These are phyloP conservation scores for Diplosphaera chodatii DNA, from an alignment of 139 green algal genomes.

Conservation along the genomic window DNA sequence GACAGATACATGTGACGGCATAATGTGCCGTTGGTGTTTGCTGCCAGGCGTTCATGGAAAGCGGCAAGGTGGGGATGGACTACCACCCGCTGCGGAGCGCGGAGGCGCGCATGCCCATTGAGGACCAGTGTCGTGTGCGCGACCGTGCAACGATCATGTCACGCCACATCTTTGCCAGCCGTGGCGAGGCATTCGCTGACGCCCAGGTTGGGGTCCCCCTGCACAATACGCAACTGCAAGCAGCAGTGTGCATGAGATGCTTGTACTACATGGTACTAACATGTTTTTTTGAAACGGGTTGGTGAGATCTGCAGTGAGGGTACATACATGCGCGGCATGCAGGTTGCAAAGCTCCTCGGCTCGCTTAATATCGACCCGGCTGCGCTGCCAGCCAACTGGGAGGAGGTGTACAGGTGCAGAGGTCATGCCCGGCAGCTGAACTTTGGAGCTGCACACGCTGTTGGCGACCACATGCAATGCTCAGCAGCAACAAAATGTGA, in stretches of 20 bases:
- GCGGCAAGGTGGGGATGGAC: constrained; percentile 33
- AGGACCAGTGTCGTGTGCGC: constrained; percentile 54
- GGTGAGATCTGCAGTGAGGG: too few relatives aligned
- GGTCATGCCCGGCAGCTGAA: too few relatives aligned
- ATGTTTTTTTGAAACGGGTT: too few relatives aligned
- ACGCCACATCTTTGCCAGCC: constrained; percentile 68
- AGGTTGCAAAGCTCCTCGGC: constrained; percentile 62
- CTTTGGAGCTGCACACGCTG: too few relatives aligned
- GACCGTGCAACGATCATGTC: constrained; percentile 78
- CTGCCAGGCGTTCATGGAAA: constrained; percentile 49
- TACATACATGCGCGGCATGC: too few relatives aligned
- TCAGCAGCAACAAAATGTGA: too few relatives aligned
- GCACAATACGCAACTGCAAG: too few relatives aligned
- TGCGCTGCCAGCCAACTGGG: constrained; percentile 45
- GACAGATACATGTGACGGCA: too few relatives aligned
- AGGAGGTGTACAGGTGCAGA: constrained; percentile 26
- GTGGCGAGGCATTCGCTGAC: constrained; percentile 56
- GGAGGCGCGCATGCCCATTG: constrained; percentile 14
- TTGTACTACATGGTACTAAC: too few relatives aligned
- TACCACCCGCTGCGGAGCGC: constrained; percentile 19
- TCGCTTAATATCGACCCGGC: constrained; percentile 62
- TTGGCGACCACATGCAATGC: too few relatives aligned
- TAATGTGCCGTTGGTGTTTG: too few relatives aligned
- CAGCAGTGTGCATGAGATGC: too few relatives aligned
- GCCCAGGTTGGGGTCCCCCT: constrained; percentile 36